These are phyloP conservation scores for Annulohypoxylon maeteangense DNA, from an alignment of 495 filamentous ascomycete species.

Conservation along the genomic window DNA sequence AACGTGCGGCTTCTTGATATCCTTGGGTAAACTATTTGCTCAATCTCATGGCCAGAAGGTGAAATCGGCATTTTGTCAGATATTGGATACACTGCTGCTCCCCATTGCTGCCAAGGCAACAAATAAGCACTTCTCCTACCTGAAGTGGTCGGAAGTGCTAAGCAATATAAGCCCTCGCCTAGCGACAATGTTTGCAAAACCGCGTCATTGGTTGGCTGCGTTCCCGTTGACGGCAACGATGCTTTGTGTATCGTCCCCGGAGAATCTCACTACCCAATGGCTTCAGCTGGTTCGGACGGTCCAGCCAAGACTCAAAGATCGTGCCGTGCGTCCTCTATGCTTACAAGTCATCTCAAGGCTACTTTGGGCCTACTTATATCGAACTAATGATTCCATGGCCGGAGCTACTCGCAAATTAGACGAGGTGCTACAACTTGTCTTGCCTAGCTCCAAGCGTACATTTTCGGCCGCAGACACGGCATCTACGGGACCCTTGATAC, in stretches of 20 bases:
- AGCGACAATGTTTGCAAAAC: slow-evolving; percentile 85
- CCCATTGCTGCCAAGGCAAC: slow-evolving; percentile 82
- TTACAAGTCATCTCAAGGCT: slow-evolving; percentile 90
- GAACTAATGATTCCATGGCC: slow-evolving; percentile 73
- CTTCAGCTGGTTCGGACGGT: slow-evolving; percentile 78
- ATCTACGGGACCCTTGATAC: slow-evolving; percentile 87
- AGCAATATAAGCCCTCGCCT: slow-evolving; percentile 78
- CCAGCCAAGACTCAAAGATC: slow-evolving; percentile 83
- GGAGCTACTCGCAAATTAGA: slow-evolving; percentile 82
- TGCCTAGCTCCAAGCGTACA: slow-evolving; percentile 78
- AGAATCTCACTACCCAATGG: slow-evolving; percentile 87
- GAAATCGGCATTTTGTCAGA: slow-evolving; percentile 93
- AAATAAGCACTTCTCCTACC: slow-evolving; percentile 75
- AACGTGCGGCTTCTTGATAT: slow-evolving; percentile 87
- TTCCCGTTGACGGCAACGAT: slow-evolving; percentile 87
- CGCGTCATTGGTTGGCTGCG: slow-evolving; percentile 86
- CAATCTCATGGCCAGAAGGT: slow-evolving; percentile 85
- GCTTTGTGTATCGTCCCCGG: slow-evolving; percentile 85
- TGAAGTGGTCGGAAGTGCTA: slow-evolving; percentile 87
- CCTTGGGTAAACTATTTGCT: slow-evolving; percentile 81
- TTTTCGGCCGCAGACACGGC: slow-evolving; percentile 82
- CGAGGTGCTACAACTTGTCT: slow-evolving; percentile 82
- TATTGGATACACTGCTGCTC: slow-evolving; percentile 87
- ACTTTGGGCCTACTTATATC: slow-evolving; percentile 96
- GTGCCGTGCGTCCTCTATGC: slow-evolving; percentile 78